These are phyloP conservation scores for Sarocladium oryzae DNA, from an alignment of 2,329 filamentous ascomycete genomes.

Conservation along the genomic window DNA sequence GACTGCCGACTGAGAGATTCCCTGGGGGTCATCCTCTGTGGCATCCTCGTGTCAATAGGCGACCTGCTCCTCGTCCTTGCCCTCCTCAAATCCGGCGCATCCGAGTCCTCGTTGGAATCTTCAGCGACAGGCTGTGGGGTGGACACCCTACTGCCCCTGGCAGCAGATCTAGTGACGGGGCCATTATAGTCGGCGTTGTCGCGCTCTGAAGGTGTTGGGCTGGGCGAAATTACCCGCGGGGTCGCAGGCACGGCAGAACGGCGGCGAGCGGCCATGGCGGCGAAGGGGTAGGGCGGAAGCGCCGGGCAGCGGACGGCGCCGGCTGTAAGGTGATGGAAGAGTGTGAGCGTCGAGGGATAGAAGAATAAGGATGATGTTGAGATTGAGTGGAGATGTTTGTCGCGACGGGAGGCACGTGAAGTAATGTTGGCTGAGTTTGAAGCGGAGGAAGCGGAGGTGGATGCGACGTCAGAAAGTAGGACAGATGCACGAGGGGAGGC, in stretches of 20 bases:
- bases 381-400: constrained; percentile 40
- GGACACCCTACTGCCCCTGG: constrained; percentile 48
- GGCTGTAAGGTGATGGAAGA: constrained; percentile 43
- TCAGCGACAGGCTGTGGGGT: constrained; percentile 55
- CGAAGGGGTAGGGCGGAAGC: constrained; percentile 49
- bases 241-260: constrained; percentile 62
- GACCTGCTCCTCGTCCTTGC: constrained; percentile 68
- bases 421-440: neutral
- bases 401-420: constrained; percentile 36
- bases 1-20: constrained; percentile 26
- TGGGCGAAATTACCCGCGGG: constrained; percentile 84
- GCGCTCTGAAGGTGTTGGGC: constrained; percentile 52
- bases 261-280: constrained; percentile 42
- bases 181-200: constrained; percentile 49
- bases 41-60: constrained; percentile 47
- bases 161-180: constrained; percentile 70
- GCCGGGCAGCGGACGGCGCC: constrained; percentile 50
- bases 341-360: constrained; percentile 42
- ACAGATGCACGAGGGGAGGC: neutral
- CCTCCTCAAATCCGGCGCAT: constrained; percentile 44
- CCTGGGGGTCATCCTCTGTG: constrained; percentile 46
- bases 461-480: neutral
- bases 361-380: constrained; percentile 25
- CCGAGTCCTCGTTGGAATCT: constrained; percentile 41
- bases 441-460: neutral